Percentiles rank a stretch among this genome's conserved stretches.
phyloP scores from a whole-genome alignment of 495 filamentous ascomycete species.

The Penicillium waksmanii region DNA sequence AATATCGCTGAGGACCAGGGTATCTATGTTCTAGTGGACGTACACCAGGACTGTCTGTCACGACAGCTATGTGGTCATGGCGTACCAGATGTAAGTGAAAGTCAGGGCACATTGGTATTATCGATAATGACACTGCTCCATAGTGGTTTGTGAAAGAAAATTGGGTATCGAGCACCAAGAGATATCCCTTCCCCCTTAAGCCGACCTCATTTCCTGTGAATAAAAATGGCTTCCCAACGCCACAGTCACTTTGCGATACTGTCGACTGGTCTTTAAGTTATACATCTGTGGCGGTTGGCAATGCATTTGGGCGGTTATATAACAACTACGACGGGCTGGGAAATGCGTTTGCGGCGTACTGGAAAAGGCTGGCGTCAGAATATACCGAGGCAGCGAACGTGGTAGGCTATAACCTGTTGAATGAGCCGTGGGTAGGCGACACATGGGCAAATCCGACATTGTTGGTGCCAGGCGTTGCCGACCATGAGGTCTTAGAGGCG shows the following conservation, averaged over 20 bases:
- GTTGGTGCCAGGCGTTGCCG: constrained; percentile 19
- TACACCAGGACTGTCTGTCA: constrained; percentile 21
- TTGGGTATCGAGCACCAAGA: constrained; percentile 18
- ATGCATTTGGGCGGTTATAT: constrained; percentile 23
- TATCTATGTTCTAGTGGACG: constrained; percentile 25
- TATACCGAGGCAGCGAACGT: constrained; percentile 21
- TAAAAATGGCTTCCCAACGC: constrained; percentile 15
- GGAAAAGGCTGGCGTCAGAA: constrained; percentile 21
- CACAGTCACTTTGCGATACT: constrained; percentile 20
- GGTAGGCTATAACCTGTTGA: constrained; percentile 23
- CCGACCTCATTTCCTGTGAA: constrained; percentile 14
- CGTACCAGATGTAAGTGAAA: constrained; percentile 18
- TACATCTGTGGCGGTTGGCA: constrained; percentile 17
- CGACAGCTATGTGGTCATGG: constrained; percentile 20
- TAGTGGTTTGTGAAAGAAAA: constrained; percentile 23
- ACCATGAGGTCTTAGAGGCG: constrained; percentile 18
- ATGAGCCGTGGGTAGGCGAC: constrained; percentile 25
- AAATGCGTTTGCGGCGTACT: constrained; percentile 25
- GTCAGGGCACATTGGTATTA: constrained; percentile 1
- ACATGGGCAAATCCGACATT: constrained; percentile 23
- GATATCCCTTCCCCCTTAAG: constrained; percentile 21
- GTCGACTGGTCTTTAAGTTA: constrained; percentile 22
- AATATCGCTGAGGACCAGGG: constrained; percentile 26
- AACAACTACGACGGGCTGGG: constrained; percentile 24
- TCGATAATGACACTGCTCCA: constrained; percentile 12